Evolutionary conservation across 2,329 filamentous ascomycete species (phyloP), one percentile per base, ranked within the genome.

Genomic region (Hypocrella siamensis): DNA sequence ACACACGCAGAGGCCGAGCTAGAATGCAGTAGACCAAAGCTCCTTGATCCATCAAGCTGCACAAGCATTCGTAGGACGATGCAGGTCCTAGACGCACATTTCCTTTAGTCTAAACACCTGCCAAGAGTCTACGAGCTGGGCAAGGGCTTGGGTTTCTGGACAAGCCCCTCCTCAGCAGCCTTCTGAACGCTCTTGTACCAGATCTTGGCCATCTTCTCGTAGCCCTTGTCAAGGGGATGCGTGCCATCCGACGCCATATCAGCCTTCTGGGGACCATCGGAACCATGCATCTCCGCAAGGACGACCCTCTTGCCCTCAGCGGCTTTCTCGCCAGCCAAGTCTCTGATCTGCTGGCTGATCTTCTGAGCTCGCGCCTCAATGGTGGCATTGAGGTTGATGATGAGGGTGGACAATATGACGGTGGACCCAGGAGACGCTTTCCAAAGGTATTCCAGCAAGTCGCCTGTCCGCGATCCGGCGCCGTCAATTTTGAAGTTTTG

Each of bases 121-220:
- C n/a, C n/a, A n/a, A n/a, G n/a, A n/a, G n/a, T n/a, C n/a, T n/a
- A n/a, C n/a, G n/a, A n/a, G n/a, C n/a, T 24, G 21, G 35, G 26
- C 16, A 35, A 5, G 7, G 33, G 16, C 19, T 29, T 24, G 11
- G 45, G 46, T 4, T 31, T 26, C 28, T 42, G 33, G 8, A 49
- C 32, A 34, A 46, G 39, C 3, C 46, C 44, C 25, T 42, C 40
- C 12, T 31, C 15, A 4, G 42, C 40, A 6, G 49, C 50, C 22
- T 47, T 40, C 32, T 40, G 36, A 30, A 55, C 45, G 16, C 46
- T 43, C 1, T 28, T 34, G 32, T 47, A 46, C 54, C 54, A 60
- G 6, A 56, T 36, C 15, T 43, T 42, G 19, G 57, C 58, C 57
- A 62, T 61, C 45, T 59, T 57, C 27, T 42, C 36, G 36, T 60